These are phyloP conservation scores for Hirsutella thompsonii DNA, from an alignment of 2,329 filamentous ascomycete species.

Conservation along the genomic window DNA sequence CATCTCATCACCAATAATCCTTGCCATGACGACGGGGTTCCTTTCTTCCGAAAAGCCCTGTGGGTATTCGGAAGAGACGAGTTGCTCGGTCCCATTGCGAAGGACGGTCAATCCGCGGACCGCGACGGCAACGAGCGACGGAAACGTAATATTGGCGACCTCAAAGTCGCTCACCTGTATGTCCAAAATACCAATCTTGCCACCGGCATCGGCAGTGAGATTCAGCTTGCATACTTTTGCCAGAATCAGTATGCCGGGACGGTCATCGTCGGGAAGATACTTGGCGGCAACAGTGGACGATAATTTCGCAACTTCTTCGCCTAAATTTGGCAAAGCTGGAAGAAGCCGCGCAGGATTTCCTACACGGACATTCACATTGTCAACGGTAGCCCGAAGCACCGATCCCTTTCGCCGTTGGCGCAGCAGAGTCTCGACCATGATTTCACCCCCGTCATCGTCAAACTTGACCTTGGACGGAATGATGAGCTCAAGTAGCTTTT, in stretches of 20 bases:
- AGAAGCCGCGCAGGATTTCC: constrained; percentile 51
- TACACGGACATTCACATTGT: constrained; percentile 49
- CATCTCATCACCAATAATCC: constrained; percentile 88
- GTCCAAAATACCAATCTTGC: constrained; percentile 52
- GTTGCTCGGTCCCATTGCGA: constrained; percentile 56
- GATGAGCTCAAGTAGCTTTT: constrained; percentile 70
- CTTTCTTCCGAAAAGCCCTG: constrained; percentile 8
- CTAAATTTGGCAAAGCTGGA: constrained; percentile 52
- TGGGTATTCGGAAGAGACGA: constrained; percentile 44
- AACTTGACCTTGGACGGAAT: constrained; percentile 88
- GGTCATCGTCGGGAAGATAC: constrained; percentile 90
- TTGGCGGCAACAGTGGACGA: constrained; percentile 72
- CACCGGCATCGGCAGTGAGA: constrained; percentile 48
- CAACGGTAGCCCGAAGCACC: constrained; percentile 59
- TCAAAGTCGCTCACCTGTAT: constrained; percentile 51
- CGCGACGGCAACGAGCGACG: constrained; percentile 69
- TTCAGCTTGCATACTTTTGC: constrained; percentile 51
- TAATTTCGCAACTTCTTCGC: constrained; percentile 67
- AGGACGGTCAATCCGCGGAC: constrained; percentile 47
- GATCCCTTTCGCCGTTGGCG: constrained; percentile 78
- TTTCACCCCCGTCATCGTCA: constrained; percentile 75
- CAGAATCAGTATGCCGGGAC: constrained; percentile 74
- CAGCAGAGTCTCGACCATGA: constrained; percentile 83
- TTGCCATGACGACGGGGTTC: constrained; percentile 59
- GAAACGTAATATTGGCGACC: constrained; percentile 70